These are phyloP conservation scores for Cladosporium velox DNA, from an alignment of 2,329 filamentous ascomycete species.

Conservation along the genomic window DNA sequence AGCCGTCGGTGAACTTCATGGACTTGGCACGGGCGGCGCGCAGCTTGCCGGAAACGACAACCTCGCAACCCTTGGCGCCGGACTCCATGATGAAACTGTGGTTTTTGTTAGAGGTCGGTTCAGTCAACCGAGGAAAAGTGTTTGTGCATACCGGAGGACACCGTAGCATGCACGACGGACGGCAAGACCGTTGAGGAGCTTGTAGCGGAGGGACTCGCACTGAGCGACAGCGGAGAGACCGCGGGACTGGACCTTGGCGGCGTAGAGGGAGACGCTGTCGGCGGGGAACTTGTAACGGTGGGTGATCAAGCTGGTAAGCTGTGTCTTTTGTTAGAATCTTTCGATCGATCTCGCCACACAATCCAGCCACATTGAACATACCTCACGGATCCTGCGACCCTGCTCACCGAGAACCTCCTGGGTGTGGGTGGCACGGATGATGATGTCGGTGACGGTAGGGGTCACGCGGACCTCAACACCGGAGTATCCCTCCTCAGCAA, in stretches of 20 bases:
- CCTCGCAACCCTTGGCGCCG: conserved; percentile 99
- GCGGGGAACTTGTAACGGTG: conserved; percentile 99
- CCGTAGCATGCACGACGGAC: conserved; percentile 99
- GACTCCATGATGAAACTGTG: conserved; percentile 98
- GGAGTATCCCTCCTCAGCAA: conserved; percentile 99
- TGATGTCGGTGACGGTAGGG: conserved; percentile 99
- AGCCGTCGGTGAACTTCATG: conserved; percentile 99
- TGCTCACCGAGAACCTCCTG: conserved; percentile 99
- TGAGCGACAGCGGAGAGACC: conserved; percentile 99
- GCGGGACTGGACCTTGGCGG: conserved; percentile 99
- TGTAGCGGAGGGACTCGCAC: conserved; percentile 99
- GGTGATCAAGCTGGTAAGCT: conserved; percentile 98
- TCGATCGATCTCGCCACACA: neutral
- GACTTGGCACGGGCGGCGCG: conserved; percentile 98
- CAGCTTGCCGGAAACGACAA: conserved; percentile 98
- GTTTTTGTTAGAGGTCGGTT: conserved; percentile 18
- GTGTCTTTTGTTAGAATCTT: conserved; percentile 4
- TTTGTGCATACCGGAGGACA: conserved; percentile 64
- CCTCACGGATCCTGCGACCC: conserved; percentile 96
- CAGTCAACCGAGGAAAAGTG: neutral
- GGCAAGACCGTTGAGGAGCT: conserved; percentile 98
- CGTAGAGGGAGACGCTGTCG: conserved; percentile 99
- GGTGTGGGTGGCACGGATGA: conserved; percentile 99
- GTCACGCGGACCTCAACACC: conserved; percentile 99
- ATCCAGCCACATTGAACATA: conserved; percentile 19